phyloP scores from a whole-genome alignment of 1,284 basidiomycete species.

The Cutaneotrichosporon sp. region DNA sequence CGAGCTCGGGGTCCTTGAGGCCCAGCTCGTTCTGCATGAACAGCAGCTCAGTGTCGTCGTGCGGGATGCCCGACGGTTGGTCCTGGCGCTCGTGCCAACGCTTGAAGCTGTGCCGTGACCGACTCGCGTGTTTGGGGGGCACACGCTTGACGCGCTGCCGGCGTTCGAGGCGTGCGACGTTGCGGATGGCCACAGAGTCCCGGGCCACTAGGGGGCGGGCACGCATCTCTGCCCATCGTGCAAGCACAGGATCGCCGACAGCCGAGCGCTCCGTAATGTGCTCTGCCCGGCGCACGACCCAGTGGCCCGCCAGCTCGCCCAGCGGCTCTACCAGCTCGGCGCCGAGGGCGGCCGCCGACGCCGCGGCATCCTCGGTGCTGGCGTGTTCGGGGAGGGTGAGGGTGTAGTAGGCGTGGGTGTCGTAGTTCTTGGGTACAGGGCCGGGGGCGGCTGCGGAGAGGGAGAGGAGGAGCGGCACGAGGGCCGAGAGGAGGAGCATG shows the following conservation, averaged over 20 bases:
- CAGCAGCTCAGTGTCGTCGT: conserved; percentile 59
- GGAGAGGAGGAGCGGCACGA: conserved; percentile 28
- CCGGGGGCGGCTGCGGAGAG: background rate
- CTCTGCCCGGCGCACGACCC: conserved; percentile 68
- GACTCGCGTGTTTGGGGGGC: background rate
- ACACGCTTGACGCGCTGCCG: conserved; percentile 24
- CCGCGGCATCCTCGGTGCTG: conserved; percentile 55
- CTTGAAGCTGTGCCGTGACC: conserved; percentile 7
- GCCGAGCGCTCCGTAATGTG: background rate
- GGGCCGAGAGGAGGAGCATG: conserved; percentile 18
- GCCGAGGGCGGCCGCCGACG: conserved; percentile 64
- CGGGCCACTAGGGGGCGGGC: no score
- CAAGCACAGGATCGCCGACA: conserved; percentile 59
- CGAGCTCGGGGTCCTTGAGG: conserved; percentile 84
- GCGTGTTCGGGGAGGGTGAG: conserved; percentile 57
- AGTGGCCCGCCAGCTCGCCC: conserved; percentile 80
- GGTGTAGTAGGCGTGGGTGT: conserved; percentile 73
- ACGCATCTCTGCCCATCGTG: conserved; percentile 58
- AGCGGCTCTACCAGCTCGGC: conserved; percentile 85
- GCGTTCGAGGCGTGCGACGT: conserved; percentile 14
- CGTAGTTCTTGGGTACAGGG: conserved; percentile 57
- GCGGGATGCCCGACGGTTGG: background rate
- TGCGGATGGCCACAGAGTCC: conserved; percentile 56
- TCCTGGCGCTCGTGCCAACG: conserved; percentile 4
- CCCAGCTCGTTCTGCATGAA: conserved; percentile 58